Conservation (phyloP, 1,284 basidiomycete genomes). For the Macrocystidia cucumis region DNA sequence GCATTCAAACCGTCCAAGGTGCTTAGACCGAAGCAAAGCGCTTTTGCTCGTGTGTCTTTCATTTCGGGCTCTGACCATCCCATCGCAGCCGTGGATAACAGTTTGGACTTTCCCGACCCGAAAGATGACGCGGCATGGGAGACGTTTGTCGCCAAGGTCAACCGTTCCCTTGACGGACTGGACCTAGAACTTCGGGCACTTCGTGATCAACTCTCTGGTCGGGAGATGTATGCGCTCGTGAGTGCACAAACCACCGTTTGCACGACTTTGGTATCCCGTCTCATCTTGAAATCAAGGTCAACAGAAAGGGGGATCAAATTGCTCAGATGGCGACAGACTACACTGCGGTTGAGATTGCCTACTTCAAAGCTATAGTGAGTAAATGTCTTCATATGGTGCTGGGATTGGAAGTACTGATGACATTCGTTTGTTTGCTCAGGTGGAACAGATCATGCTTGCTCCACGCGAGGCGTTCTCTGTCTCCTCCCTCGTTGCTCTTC, state of each 20-base stretch:
- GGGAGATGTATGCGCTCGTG: constrained; percentile 60
- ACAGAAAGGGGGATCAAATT: constrained; percentile 68
- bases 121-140: constrained; percentile 46
- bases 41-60: constrained; percentile 5
- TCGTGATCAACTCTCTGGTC: constrained; percentile 58
- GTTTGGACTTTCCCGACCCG: constrained; percentile 35
- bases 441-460: constrained; percentile 83
- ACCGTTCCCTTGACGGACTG: constrained; percentile 52
- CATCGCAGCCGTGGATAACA: constrained; percentile 42
- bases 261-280: background rate
- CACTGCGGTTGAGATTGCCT: constrained; percentile 66
- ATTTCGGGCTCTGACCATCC: constrained; percentile 5
- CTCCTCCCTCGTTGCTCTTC: constrained; percentile 68
- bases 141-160: constrained; percentile 50
- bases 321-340: constrained; percentile 83
- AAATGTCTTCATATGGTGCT: background rate
- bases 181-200: constrained; percentile 63
- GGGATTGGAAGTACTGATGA: constrained; percentile 2
- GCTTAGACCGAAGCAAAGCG: too few species aligned
- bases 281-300: constrained; percentile 43
- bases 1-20: constrained; percentile 58
- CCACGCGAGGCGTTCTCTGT: constrained; percentile 68
- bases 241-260: constrained; percentile 13
- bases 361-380: constrained; percentile 73
- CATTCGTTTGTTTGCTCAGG: constrained; percentile 30